Conservation (phyloP, 352 stramenopile species). For the Globisporangium okanoganense region DNA sequence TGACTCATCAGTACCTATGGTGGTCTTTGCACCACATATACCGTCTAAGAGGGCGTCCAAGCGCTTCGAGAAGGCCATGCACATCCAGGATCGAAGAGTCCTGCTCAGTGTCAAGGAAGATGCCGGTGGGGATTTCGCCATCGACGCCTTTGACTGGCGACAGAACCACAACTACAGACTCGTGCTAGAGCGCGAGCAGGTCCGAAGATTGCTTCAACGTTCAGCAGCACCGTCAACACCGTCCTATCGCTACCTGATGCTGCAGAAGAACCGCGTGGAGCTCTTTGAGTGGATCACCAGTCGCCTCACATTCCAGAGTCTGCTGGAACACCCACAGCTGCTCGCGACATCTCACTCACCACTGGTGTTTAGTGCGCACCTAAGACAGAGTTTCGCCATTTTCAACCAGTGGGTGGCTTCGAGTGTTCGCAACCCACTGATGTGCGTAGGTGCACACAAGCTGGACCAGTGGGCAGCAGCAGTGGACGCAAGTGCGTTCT, state of each 20-base stretch:
- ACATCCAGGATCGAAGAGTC: constrained; percentile 37
- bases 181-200: constrained; percentile 40
- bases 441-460: constrained; percentile 18
- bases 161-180: constrained; percentile 38
- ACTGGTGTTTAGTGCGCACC: constrained; percentile 33
- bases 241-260: constrained; percentile 21
- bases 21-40: constrained; percentile 4
- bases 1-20: neutral
- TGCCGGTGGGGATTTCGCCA: constrained; percentile 32
- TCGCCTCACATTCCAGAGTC: constrained; percentile 51
- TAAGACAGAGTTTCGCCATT: constrained; percentile 46
- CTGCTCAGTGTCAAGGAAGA: constrained; percentile 45
- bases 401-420: constrained; percentile 55
- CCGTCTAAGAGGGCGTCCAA: neutral
- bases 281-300: constrained; percentile 53
- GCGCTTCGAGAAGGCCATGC: constrained; percentile 26
- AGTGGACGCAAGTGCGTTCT: constrained; percentile 37
- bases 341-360: constrained; percentile 33
- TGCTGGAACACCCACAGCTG: constrained; percentile 52
- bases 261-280: constrained; percentile 32
- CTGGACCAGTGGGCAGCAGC: constrained; percentile 23
- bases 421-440: constrained; percentile 42
- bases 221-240: neutral
- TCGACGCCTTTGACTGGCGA: constrained; percentile 41
- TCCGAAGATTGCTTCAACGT: constrained; percentile 32